phyloP scores from a whole-genome alignment of 139 green algal species.

The Zygnema circumcarinatum region DNA sequence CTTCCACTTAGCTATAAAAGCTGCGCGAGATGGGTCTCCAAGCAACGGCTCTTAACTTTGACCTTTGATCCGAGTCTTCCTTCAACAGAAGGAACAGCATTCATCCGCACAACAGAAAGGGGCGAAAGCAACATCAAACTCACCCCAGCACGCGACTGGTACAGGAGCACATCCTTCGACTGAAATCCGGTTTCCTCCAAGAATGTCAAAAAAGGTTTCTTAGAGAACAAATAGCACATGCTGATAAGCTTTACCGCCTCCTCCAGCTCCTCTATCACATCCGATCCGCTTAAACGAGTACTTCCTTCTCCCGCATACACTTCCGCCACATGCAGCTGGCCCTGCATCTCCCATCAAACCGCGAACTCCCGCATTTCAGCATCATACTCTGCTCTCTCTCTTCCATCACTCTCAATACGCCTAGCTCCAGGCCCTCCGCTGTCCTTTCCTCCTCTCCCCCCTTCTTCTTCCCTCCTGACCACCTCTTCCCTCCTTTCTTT shows the following conservation, averaged over 20 bases:
- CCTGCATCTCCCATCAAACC: slow-evolving; percentile 31
- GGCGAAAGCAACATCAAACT: too few species aligned
- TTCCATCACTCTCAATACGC: background rate
- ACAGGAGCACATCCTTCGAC: slow-evolving; percentile 31
- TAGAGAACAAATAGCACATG: slow-evolving; percentile 51
- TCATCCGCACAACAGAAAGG: too few species aligned
- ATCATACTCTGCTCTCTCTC: background rate
- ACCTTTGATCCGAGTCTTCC: too few species aligned
- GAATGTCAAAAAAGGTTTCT: slow-evolving; percentile 47
- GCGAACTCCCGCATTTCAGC: background rate
- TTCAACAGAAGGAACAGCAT: too few species aligned
- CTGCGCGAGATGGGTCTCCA: too few species aligned
- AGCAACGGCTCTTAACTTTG: too few species aligned
- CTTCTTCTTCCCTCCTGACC: background rate
- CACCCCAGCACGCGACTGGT: slow-evolving; percentile 37
- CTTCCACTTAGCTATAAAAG: too few species aligned
- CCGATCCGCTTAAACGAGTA: slow-evolving; percentile 12
- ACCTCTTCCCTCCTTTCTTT: slow-evolving; percentile 15
- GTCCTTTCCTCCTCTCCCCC: background rate
- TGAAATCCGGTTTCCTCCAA: slow-evolving; percentile 47
- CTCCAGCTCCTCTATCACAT: slow-evolving; percentile 28
- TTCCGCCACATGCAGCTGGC: slow-evolving; percentile 29
- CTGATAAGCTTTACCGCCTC: slow-evolving; percentile 5
- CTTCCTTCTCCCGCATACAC: slow-evolving; percentile 49
- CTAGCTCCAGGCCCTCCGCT: background rate